Conservation (phyloP, 768 basidiomycete genomes). For the Suillus cothurnatus region DNA sequence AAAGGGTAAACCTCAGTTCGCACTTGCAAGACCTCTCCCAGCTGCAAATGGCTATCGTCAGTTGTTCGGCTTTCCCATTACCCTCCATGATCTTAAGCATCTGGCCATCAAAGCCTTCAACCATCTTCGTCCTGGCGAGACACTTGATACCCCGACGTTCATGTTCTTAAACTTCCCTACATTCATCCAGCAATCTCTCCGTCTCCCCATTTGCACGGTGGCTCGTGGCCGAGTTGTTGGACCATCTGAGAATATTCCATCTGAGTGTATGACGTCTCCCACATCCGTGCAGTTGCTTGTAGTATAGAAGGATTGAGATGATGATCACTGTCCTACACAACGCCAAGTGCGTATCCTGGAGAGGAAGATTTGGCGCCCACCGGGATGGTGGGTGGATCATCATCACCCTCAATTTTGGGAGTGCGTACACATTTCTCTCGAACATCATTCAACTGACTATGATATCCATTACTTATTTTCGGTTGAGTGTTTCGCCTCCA, state of each 20-base stretch:
- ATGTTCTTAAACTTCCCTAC: not conserved
- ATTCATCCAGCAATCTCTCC: constrained; percentile 4
- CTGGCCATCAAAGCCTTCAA: not conserved
- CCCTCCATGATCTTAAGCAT: not conserved
- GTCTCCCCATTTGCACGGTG: not conserved
- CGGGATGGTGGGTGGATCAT: constrained; percentile 7
- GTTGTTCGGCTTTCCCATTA: constrained; percentile 1
- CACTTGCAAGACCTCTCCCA: not conserved
- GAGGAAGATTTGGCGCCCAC: constrained; percentile 2
- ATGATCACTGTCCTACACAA: not conserved
- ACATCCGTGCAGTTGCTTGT: constrained; percentile 2
- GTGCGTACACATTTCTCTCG: not conserved
- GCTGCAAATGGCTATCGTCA: not conserved
- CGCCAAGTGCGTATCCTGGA: not conserved
- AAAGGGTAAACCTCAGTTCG: not conserved
- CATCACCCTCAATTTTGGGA: not conserved
- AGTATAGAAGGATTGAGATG: not conserved
- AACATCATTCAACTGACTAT: not conserved
- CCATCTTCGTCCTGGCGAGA: not conserved
- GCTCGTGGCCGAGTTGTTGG: not conserved
- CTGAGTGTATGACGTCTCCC: not conserved
- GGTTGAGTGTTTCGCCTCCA: not conserved
- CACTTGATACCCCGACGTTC: not conserved
- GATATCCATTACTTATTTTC: no score
- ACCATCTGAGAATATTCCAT: not conserved